Base-by-base conservation (phyloP, 2,329 filamentous ascomycete genomes). In the Pseudogymnoascus sp. region DNA sequence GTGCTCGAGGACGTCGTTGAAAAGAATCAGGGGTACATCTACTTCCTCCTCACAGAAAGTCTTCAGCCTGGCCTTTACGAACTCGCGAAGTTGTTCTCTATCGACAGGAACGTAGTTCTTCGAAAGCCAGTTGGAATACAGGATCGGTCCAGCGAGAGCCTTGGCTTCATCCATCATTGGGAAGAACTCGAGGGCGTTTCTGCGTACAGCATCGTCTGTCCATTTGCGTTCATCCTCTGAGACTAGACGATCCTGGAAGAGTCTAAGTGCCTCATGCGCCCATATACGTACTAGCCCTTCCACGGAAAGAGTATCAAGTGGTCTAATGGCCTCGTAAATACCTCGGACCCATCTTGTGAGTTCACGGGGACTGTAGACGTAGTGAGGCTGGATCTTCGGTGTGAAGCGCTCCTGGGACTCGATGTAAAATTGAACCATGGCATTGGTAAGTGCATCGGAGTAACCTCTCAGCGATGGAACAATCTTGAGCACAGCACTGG, bases 31-130 rank as follows among this genome's bases (percentile, higher is more conserved):
- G 36, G 95, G 94, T 59, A 99, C 95, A 74, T 99, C 94, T 12
- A 99, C 92, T 73, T 99, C 95, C 79, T 99, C 94, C 72, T 99
- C 95, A 71, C 94, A 99, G 81, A 99, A 99, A 0, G 94, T 99
- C 79, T 89, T 93, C 63, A 99, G 83, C 71, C 94, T 87, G 59
- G 94, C 94, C 76, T 97, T 97, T 73, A 99, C 94, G 68, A 97
- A 99, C 67, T 97, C 94, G 68, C 95, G 87, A 37, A 99, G 81
- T 70, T 95, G 89, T 71, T 99, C 94, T 67, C 94, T 89, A 70
- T 96, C 91, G 38, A 99, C 94, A 6, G 94, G 94, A 9, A 97
- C 86, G 71, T 99, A 99, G 73, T 99, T 90, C 84, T 96, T 97
- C 11, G 93, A 97, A 5, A 99, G 82, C 94, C 94, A 99, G 77